A percentile compares a stretch with the other conserved stretches of the same genome.
Conservation (phyloP, 202 grass and related monocot genomes). For the Panicum virgatum region DNA sequence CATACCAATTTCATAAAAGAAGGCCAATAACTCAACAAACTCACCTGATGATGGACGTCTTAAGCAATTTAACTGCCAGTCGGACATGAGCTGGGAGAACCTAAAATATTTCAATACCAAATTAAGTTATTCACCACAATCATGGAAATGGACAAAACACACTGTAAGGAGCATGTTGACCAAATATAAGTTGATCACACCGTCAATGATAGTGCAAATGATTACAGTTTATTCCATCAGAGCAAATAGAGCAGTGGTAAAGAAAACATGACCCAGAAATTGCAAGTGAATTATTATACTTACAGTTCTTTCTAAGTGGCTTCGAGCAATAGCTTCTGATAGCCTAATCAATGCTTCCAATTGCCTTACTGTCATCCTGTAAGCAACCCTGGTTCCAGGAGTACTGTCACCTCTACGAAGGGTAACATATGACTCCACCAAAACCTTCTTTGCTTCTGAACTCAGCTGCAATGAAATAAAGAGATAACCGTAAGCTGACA, state of each 20-base stretch:
- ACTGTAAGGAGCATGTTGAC: background rate
- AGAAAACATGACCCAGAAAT: background rate
- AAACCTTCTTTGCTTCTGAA: slow-evolving; percentile 81
- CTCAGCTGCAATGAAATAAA: slow-evolving; percentile 66
- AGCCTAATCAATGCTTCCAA: slow-evolving; percentile 94
- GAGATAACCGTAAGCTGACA: slow-evolving; percentile 30
- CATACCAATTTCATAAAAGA: slow-evolving; percentile 9
- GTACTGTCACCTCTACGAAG: slow-evolving; percentile 86
- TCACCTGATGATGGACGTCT: slow-evolving; percentile 95
- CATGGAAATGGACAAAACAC: background rate
- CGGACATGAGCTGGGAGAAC: slow-evolving; percentile 88
- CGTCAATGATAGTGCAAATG: slow-evolving; percentile 1
- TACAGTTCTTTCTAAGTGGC: slow-evolving; percentile 93
- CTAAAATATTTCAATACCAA: slow-evolving; percentile 44
- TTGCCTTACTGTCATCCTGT: slow-evolving; percentile 98
- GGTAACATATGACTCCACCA: slow-evolving; percentile 89
- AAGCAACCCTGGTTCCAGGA: slow-evolving; percentile 92
- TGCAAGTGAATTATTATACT: slow-evolving; percentile 21
- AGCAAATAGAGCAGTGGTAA: background rate
- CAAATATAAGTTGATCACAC: background rate
- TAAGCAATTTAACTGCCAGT: slow-evolving; percentile 90
- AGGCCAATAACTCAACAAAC: slow-evolving; percentile 13
- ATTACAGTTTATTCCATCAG: background rate
- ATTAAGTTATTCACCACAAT: slow-evolving; percentile 23
- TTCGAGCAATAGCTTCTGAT: slow-evolving; percentile 93